A percentile compares a stretch with the other conserved stretches of the same genome.
These are phyloP conservation scores for Suillus sp. DNA, from an alignment of 768 basidiomycete species.

Conservation along the genomic window DNA sequence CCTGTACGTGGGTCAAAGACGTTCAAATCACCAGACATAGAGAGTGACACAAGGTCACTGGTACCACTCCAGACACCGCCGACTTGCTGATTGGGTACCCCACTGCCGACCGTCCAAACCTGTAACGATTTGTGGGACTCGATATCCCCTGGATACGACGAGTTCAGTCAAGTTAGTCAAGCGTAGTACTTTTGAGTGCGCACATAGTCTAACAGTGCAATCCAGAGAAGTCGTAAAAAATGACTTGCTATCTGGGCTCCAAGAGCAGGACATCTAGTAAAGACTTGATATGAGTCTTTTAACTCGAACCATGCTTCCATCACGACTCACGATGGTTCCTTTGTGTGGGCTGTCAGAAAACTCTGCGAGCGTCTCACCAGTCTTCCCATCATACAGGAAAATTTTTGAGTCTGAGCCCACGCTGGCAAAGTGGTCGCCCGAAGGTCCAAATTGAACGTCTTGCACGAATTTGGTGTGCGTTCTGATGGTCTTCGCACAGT, in stretches of 20 bases:
- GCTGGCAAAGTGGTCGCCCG: slow-evolving; percentile 82
- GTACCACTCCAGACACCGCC: slow-evolving; percentile 84
- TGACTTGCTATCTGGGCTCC: slow-evolving; percentile 74
- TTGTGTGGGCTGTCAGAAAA: slow-evolving; percentile 69
- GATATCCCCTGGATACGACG: slow-evolving; percentile 67
- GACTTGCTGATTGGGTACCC: slow-evolving; percentile 80
- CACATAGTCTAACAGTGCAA: slow-evolving; percentile 85
- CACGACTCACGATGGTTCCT: slow-evolving; percentile 67
- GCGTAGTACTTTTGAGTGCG: slow-evolving; percentile 26
- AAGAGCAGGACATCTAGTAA: slow-evolving; percentile 73
- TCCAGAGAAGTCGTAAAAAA: slow-evolving; percentile 87
- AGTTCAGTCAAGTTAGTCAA: not conserved
- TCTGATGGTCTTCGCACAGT: slow-evolving; percentile 66
- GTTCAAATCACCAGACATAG: slow-evolving; percentile 79
- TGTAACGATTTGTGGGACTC: slow-evolving; percentile 65
- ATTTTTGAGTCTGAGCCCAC: slow-evolving; percentile 88
- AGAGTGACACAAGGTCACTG: slow-evolving; percentile 77
- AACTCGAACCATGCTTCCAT: no score
- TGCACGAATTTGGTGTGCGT: slow-evolving; percentile 93
- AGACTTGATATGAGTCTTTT: not conserved
- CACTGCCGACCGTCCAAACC: slow-evolving; percentile 73
- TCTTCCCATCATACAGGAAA: slow-evolving; percentile 89
- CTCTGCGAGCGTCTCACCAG: slow-evolving; percentile 75
- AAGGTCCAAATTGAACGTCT: slow-evolving; percentile 80
- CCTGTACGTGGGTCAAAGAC: slow-evolving; percentile 76